Percentiles rank a stretch among this genome's conserved stretches.
Conservation (phyloP, 2,329 filamentous ascomycete species). For the Chrysoporthe puriensis region DNA sequence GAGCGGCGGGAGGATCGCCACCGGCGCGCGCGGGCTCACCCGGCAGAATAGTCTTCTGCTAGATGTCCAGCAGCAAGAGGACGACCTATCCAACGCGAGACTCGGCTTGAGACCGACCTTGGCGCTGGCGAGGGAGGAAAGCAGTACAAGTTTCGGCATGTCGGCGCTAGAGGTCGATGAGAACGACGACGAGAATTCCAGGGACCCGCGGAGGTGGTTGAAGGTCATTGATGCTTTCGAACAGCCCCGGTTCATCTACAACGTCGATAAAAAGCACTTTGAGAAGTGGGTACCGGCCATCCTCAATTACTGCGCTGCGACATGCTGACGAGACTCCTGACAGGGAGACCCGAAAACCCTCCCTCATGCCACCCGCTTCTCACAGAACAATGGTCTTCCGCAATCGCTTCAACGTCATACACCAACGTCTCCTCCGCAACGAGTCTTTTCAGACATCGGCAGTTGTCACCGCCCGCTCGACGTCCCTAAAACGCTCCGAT, state of each 20-base stretch:
- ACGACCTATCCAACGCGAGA: constrained; percentile 57
- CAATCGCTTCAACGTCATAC: constrained; percentile 88
- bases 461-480: constrained; percentile 64
- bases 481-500: constrained; percentile 60
- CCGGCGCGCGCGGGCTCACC: constrained; percentile 55
- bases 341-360: constrained; percentile 66
- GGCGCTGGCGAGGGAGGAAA: constrained; percentile 59
- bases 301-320: background rate
- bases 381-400: constrained; percentile 87
- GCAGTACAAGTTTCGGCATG: constrained; percentile 67
- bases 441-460: constrained; percentile 88
- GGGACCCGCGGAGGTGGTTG: constrained; percentile 80
- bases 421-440: constrained; percentile 89
- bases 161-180: constrained; percentile 59
- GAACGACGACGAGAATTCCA: constrained; percentile 57
- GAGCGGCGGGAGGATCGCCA: constrained; percentile 75
- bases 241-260: constrained; percentile 79
- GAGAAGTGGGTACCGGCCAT: constrained; percentile 61
- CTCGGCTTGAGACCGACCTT: constrained; percentile 56
- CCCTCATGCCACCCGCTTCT: constrained; percentile 73
- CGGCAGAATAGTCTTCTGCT: constrained; percentile 69
- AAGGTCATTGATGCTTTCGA: constrained; percentile 83
- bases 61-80: constrained; percentile 56
- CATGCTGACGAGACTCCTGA: constrained; percentile 9
- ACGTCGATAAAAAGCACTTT: constrained; percentile 85